These are phyloP conservation scores for Tritrichomonas musculus DNA, from an alignment of 208 protist genomes.

Conservation along the genomic window DNA sequence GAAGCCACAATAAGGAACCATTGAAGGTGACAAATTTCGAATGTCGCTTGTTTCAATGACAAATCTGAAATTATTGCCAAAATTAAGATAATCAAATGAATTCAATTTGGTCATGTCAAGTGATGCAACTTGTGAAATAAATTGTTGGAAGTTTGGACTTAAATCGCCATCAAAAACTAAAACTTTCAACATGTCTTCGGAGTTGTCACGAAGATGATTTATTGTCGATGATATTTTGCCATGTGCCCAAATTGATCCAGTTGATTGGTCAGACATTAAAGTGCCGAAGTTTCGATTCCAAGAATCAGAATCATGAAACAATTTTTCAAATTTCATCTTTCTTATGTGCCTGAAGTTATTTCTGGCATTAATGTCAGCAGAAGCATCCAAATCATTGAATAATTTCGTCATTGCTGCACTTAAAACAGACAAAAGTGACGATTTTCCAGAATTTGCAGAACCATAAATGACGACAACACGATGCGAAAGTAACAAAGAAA, in stretches of 20 bases:
- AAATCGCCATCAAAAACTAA: neutral
- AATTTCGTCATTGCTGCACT: neutral
- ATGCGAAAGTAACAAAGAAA: neutral
- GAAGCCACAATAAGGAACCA: neutral
- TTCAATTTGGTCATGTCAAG: neutral
- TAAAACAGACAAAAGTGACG: neutral
- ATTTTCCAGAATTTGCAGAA: neutral
- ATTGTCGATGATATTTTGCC: neutral
- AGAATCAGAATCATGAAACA: neutral
- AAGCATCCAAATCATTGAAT: too few relatives aligned
- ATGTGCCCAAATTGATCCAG: neutral
- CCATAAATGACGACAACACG: neutral
- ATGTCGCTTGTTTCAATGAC: neutral
- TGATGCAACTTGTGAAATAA: neutral
- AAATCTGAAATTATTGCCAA: neutral
- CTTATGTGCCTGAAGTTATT: neutral
- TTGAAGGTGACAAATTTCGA: neutral
- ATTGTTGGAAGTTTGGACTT: neutral
- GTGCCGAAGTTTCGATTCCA: neutral
- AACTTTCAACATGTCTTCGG: neutral
- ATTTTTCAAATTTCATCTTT: neutral
- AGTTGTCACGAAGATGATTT: neutral
- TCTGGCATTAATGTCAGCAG: too few relatives aligned
- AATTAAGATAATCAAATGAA: neutral
- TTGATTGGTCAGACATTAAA: neutral